Percentiles rank a stretch among this genome's conserved stretches.
Conservation (phyloP, 352 stramenopile genomes). For the Globisporangium iwayamae region DNA sequence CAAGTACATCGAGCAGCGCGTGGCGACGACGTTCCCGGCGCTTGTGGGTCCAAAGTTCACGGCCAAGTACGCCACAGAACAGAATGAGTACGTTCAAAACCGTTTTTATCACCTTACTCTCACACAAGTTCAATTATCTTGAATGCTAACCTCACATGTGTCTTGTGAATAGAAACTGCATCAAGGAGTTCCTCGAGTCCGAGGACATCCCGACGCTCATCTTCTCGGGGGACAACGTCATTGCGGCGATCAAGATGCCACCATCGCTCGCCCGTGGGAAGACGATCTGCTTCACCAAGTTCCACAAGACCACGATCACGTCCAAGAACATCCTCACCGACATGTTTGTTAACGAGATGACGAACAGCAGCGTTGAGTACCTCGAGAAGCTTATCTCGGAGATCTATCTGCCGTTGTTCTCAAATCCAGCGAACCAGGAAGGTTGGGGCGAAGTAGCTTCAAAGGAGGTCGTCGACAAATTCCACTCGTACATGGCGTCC, state of each 20-base stretch:
- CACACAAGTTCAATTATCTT: not conserved
- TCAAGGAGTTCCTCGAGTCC: constrained; percentile 89
- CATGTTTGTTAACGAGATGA: constrained; percentile 85
- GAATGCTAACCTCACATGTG: not conserved
- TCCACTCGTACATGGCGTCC: constrained; percentile 95
- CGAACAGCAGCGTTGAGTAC: constrained; percentile 92
- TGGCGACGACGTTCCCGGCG: constrained; percentile 61
- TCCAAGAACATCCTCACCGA: constrained; percentile 84
- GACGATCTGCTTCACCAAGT: constrained; percentile 91
- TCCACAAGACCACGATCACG: constrained; percentile 74
- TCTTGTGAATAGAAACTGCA: constrained; percentile 33
- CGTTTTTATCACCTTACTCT: not conserved
- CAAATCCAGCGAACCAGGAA: constrained; percentile 93
- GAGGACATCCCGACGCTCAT: constrained; percentile 86
- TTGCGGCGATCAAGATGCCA: constrained; percentile 86
- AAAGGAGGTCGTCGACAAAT: constrained; percentile 96
- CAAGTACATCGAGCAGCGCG: constrained; percentile 83
- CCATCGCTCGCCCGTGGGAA: constrained; percentile 84
- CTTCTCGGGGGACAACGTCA: constrained; percentile 86
- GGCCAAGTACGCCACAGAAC: constrained; percentile 77
- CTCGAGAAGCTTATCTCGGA: constrained; percentile 93
- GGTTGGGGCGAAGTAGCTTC: constrained; percentile 96
- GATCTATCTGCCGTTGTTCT: constrained; percentile 95
- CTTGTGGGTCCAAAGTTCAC: constrained; percentile 71
- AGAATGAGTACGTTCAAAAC: constrained; percentile 57